Percentiles rank a stretch among this genome's conserved stretches.
These are phyloP conservation scores for Saposhnikovia divaricata DNA, from an alignment of 129 eudicot species.

Conservation along the genomic window DNA sequence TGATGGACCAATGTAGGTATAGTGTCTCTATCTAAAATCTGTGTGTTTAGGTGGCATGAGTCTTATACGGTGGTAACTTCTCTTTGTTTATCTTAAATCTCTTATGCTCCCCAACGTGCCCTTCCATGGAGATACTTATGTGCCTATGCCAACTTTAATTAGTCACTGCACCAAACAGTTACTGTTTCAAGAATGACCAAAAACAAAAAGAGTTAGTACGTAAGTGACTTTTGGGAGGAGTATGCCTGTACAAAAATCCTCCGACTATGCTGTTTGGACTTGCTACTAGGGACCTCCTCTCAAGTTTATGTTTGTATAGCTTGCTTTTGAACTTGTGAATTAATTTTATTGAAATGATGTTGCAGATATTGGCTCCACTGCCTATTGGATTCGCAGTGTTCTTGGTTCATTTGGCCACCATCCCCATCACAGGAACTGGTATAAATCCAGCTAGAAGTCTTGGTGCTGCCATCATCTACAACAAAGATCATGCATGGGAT, in stretches of 20 bases:
- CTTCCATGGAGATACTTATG: background rate
- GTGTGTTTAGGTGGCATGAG: background rate
- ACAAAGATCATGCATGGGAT: constrained; percentile 12
- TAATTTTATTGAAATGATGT: background rate
- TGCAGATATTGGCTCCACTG: constrained; percentile 14
- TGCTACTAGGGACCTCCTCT: background rate
- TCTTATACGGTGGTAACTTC: background rate
- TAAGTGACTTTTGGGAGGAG: background rate
- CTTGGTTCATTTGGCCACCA: constrained; percentile 14
- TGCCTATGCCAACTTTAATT: background rate
- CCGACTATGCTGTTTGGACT: background rate
- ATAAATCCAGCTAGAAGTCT: constrained; percentile 12
- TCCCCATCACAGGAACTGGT: constrained; percentile 15
- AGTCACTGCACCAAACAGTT: background rate
- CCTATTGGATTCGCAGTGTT: constrained; percentile 7
- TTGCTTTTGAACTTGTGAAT: background rate
- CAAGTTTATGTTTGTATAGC: background rate
- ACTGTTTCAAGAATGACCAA: background rate
- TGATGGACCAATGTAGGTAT: background rate
- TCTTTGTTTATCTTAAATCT: background rate
- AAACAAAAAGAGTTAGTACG: no score
- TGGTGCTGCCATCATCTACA: constrained; percentile 12
- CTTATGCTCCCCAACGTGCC: background rate
- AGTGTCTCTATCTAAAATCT: background rate
- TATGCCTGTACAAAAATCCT: background rate